phyloP scores from a whole-genome alignment of 108 stramenopile genomes.

The Chaetoceros tenuissimus region DNA sequence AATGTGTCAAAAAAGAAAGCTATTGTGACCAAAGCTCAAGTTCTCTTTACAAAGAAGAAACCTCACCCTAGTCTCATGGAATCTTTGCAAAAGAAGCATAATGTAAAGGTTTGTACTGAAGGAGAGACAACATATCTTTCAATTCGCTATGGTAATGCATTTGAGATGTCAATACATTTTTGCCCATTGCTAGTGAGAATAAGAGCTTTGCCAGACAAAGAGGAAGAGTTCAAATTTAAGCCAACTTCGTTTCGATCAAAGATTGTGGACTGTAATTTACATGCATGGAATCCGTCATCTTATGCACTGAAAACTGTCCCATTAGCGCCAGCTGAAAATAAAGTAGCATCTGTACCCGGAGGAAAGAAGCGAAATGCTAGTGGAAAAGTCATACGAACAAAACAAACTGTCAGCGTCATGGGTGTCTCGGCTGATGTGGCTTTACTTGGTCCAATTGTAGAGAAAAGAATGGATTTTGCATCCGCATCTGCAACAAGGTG shows the following conservation, averaged over 20 bases:
- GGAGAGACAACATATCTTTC: conserved; percentile 33
- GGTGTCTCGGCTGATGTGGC: conserved; percentile 38
- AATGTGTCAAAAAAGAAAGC: neutral
- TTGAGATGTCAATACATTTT: conserved; percentile 73
- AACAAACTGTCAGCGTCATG: conserved; percentile 11
- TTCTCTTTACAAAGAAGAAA: conserved; percentile 50
- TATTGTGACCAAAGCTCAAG: conserved; percentile 27
- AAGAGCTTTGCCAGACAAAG: conserved; percentile 25
- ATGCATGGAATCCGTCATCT: neutral
- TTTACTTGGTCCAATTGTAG: conserved; percentile 44
- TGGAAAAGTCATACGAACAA: neutral
- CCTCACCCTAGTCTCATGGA: conserved; percentile 45
- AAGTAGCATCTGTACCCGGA: neutral
- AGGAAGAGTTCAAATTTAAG: neutral
- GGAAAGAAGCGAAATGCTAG: neutral
- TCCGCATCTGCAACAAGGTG: conserved; percentile 61
- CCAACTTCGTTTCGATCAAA: conserved; percentile 23
- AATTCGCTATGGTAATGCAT: conserved; percentile 58
- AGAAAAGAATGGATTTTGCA: conserved; percentile 65
- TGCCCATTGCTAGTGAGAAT: conserved; percentile 57
- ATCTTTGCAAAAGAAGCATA: conserved; percentile 56
- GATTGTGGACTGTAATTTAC: conserved; percentile 6
- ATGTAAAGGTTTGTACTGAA: conserved; percentile 27
- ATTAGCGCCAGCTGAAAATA: neutral
- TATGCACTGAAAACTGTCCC: neutral